Evolutionary conservation across 441 rosid genomes (phyloP), one percentile per base, ranked within the genome.

Genomic region (Rhodomyrtus psidioides): DNA sequence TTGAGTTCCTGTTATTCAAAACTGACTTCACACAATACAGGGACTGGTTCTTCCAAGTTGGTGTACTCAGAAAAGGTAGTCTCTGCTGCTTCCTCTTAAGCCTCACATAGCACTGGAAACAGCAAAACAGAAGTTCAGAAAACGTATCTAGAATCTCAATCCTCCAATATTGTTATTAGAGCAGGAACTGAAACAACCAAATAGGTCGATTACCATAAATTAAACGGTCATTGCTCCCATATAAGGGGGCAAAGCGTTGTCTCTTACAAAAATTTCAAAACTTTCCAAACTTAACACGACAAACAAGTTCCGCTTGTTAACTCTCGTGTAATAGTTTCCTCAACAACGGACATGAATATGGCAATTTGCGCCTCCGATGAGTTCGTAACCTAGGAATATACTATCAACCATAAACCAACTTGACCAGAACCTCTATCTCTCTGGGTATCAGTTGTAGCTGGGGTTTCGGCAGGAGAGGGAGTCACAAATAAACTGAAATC

Each of bases 71-170:
- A 84, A 87, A 84, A 44, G 89, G 39, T 16, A 84, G 56, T 81
- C 82, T 86, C 84, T 87, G 94, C 51, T 83, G 90, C 84, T 92
- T 93, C 93, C 87, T 84, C 85, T 85, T 86, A n/a, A 85, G 85
- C 87, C 91, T 90, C 84, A 44, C 74, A 8, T 55, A 87, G 83
- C 85, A 89, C 86, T 89, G 86, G 94, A 93, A 19, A 84, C 14
- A 84, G 93, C 91, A 89, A 49, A 83, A 85, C 87, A 24, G 86
- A 55, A 15, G n/a, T 75, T 23, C 39, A 53, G 54, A 82, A 21
- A 39, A 49, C 19, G 55, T 46, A 27, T 82, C 44, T 21, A 54
- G 46, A 30, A 28, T 12, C 46, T 10, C 56, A 82, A 56, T 53
- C 46, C 44, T 55, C n/a, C 85, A 85, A 12, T 30, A 79, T 49